A percentile compares a stretch with the other conserved stretches of the same genome.
Evolutionary conservation across 805 yeast species (phyloP).

Genomic region (Yarrowia sp.): DNA sequence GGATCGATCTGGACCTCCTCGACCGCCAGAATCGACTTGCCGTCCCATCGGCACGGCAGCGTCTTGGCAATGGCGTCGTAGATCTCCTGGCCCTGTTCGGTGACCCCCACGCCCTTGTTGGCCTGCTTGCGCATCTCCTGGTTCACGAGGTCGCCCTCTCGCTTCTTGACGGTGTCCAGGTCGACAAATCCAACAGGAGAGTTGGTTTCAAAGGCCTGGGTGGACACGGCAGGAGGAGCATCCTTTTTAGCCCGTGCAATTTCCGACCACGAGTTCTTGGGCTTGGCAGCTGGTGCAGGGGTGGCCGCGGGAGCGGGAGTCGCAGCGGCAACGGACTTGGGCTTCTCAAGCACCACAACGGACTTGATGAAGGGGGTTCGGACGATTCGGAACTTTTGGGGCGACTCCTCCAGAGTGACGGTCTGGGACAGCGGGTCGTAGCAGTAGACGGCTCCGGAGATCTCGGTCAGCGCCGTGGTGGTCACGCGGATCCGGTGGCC

Average conservation of each 20-base stretch:
- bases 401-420: slow-evolving; percentile 51
- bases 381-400: slow-evolving; percentile 56
- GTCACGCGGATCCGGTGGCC: slow-evolving; percentile 58
- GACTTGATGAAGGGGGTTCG: slow-evolving; percentile 65
- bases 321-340: slow-evolving; percentile 43
- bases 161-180: slow-evolving; percentile 12
- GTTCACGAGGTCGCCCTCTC: slow-evolving; percentile 18
- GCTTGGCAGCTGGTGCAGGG: slow-evolving; percentile 15
- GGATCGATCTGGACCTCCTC: slow-evolving; percentile 57
- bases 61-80: slow-evolving; percentile 57
- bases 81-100: slow-evolving; percentile 55
- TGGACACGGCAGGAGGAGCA: slow-evolving; percentile 22
- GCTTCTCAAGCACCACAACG: slow-evolving; percentile 57
- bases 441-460: slow-evolving; percentile 70
- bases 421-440: slow-evolving; percentile 59
- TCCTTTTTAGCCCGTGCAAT: slow-evolving; percentile 36
- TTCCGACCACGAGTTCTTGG: slow-evolving; percentile 38
- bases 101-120: slow-evolving; percentile 50
- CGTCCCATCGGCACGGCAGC: slow-evolving; percentile 57
- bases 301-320: neutral
- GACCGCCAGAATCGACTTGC: slow-evolving; percentile 55
- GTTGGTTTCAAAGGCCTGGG: slow-evolving; percentile 6
- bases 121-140: slow-evolving; percentile 7
- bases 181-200: slow-evolving; percentile 20
- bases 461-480: slow-evolving; percentile 62